Conservation (phyloP, 2,329 filamentous ascomycete genomes). For the Aureobasidium sp. region DNA sequence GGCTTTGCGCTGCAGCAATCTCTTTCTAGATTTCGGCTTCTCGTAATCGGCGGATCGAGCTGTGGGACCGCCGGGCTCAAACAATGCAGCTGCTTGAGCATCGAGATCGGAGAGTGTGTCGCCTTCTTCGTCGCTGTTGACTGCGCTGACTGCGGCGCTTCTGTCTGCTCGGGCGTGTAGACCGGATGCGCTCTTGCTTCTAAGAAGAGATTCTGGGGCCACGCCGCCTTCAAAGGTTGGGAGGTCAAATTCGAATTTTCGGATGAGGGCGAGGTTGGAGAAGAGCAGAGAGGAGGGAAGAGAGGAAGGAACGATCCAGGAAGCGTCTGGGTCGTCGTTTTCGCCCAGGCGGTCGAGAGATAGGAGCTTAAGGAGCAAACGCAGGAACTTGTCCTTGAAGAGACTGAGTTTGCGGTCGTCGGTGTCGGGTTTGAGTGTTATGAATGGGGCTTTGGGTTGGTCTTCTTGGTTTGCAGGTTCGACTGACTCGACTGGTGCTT, state of each 20-base stretch:
- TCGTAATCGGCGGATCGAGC: slow-evolving; percentile 25
- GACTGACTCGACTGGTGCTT: not conserved
- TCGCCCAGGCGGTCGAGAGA: slow-evolving; percentile 58
- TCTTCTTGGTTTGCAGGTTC: slow-evolving; percentile 16
- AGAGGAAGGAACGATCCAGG: slow-evolving; percentile 67
- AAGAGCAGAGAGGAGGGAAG: slow-evolving; percentile 58
- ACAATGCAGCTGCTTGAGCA: slow-evolving; percentile 46
- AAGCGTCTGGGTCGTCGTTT: slow-evolving; percentile 66
- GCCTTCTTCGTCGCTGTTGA: slow-evolving; percentile 15
- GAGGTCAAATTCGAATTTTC: slow-evolving; percentile 69
- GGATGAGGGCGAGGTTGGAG: slow-evolving; percentile 63
- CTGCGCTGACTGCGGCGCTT: not conserved
- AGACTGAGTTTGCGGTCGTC: slow-evolving; percentile 62
- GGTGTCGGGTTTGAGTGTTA: slow-evolving; percentile 54
- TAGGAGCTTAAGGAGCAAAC: slow-evolving; percentile 70
- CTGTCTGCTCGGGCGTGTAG: slow-evolving; percentile 10
- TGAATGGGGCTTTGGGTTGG: slow-evolving; percentile 39
- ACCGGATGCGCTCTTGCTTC: slow-evolving; percentile 52
- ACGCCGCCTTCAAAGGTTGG: slow-evolving; percentile 68
- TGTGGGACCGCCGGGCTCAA: slow-evolving; percentile 61
- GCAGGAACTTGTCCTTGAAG: slow-evolving; percentile 82
- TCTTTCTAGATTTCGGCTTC: slow-evolving; percentile 53
- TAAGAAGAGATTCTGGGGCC: slow-evolving; percentile 69
- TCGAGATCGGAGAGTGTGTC: slow-evolving; percentile 20
- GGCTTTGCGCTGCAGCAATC: slow-evolving; percentile 37